These are phyloP conservation scores for Theobroma grandiflorum DNA, from an alignment of 441 rosid genomes.

Conservation along the genomic window DNA sequence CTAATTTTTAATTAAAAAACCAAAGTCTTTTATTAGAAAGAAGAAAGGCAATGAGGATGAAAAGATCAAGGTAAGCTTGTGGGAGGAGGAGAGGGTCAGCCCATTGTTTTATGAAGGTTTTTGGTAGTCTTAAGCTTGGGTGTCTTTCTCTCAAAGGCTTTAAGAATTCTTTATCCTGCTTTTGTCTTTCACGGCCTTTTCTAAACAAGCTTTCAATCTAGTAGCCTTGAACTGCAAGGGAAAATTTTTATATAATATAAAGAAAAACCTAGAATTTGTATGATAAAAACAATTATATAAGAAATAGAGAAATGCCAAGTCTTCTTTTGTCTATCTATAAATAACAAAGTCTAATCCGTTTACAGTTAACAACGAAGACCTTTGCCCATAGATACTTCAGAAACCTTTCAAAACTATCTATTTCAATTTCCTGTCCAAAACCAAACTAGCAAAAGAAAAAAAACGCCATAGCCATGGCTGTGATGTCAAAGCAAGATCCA, in stretches of 20 bases:
- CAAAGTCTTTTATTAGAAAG: no score
- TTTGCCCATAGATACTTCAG: not conserved
- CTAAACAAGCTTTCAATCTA: no score
- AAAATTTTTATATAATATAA: not conserved
- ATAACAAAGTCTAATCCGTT: not conserved
- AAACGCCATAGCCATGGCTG: conserved; percentile 39
- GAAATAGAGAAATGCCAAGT: not conserved
- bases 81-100: no score
- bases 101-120: no score
- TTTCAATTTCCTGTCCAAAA: not conserved
- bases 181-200: no score
- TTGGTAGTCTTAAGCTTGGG: no score
- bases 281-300: not conserved
- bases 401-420: not conserved
- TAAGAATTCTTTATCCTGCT: no score
- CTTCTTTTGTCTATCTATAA: not conserved
- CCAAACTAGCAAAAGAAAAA: not conserved
- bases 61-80: no score
- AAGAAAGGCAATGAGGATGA: no score
- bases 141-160: no score
- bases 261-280: not conserved
- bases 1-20: no score
- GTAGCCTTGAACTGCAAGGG: no score
- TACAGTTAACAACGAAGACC: not conserved
- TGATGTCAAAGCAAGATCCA: conserved; percentile 33